phyloP scores from a whole-genome alignment of 805 yeast genomes.

The Teunomyces lycoperdinae region DNA sequence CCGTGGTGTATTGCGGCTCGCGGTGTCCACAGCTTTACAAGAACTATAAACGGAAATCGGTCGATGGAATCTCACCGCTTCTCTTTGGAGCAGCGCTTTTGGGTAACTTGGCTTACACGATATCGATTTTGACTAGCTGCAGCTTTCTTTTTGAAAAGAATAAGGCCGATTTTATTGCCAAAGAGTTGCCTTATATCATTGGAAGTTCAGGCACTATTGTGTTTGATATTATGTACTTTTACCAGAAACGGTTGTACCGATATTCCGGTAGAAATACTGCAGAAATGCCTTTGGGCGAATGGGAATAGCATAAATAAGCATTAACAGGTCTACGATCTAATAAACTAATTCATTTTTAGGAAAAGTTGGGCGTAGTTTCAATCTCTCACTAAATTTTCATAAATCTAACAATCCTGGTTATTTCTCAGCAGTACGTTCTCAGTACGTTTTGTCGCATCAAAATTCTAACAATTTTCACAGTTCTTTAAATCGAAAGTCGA shows the following conservation, averaged over 20 bases:
- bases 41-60: conserved; percentile 75
- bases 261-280: conserved; percentile 5
- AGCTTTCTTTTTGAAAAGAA: conserved; percentile 37
- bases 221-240: conserved; percentile 71
- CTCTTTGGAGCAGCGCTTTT: conserved; percentile 74
- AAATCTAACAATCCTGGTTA: background rate
- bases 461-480: too few species aligned
- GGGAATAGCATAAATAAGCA: conserved; percentile 1
- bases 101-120: conserved; percentile 75
- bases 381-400: too few species aligned
- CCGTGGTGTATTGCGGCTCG: conserved; percentile 69
- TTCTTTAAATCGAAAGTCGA: too few species aligned
- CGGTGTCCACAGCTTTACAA: conserved; percentile 82
- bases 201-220: conserved; percentile 85
- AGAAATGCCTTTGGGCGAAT: conserved; percentile 8
- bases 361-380: background rate
- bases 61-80: conserved; percentile 80
- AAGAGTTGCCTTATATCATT: conserved; percentile 76
- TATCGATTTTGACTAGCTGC: conserved; percentile 69
- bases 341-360: background rate
- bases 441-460: background rate
- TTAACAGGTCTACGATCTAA: background rate
- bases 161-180: conserved; percentile 47
- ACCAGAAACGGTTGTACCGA: conserved; percentile 47
- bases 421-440: background rate